These are phyloP conservation scores for Coemansia sp. DNA, from an alignment of 192 early-diverging fungal species.

Conservation along the genomic window DNA sequence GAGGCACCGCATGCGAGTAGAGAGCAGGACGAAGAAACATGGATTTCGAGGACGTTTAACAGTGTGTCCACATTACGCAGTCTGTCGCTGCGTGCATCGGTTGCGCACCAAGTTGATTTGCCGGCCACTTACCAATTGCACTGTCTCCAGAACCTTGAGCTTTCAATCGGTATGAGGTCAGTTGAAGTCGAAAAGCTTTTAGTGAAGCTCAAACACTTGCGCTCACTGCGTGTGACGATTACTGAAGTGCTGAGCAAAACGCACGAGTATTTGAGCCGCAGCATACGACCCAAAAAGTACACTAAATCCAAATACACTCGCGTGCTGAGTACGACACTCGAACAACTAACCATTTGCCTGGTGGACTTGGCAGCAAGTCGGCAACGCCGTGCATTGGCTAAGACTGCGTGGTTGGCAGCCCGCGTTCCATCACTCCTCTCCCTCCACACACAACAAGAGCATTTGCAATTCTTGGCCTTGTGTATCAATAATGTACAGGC, in stretches of 20 bases:
- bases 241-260: conserved; percentile 22
- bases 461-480: conserved; percentile 10
- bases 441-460: conserved; percentile 12
- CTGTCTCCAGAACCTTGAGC: conserved; percentile 11
- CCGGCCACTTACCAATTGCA: conserved; percentile 5
- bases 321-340: conserved; percentile 13
- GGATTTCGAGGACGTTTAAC: conserved; percentile 9
- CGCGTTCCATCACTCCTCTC: conserved; percentile 25
- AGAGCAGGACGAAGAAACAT: conserved; percentile 11
- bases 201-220: conserved; percentile 5
- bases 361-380: conserved; percentile 5
- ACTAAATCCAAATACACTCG: not conserved
- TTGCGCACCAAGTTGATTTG: conserved; percentile 9
- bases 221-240: conserved; percentile 13
- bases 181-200: conserved; percentile 33
- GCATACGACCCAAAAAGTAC: conserved; percentile 20
- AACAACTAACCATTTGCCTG: conserved; percentile 12
- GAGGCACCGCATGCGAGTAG: conserved; percentile 3
- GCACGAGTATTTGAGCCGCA: conserved; percentile 36
- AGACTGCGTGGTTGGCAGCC: conserved; percentile 19
- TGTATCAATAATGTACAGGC: not conserved
- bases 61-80: not conserved
- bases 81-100: conserved; percentile 6
- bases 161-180: conserved; percentile 20
- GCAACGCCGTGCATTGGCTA: conserved; percentile 16